A percentile compares a stretch with the other conserved stretches of the same genome.
Evolutionary conservation across 1,284 basidiomycete species (phyloP).

Genomic region (Moniliella sp.): DNA sequence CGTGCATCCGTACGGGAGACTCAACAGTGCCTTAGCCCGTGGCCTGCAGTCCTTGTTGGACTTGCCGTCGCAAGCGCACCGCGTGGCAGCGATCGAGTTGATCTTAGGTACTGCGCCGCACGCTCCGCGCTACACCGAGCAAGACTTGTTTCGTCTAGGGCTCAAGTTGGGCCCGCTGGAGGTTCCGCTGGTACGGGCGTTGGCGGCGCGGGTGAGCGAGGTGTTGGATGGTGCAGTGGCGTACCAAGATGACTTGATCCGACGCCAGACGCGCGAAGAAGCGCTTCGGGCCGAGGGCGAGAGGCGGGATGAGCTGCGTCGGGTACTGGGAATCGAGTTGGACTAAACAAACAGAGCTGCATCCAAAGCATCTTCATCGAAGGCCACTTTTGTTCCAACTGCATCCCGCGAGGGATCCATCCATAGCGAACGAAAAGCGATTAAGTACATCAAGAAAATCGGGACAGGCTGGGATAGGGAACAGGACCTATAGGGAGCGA

Average conservation of each 20-base stretch:
- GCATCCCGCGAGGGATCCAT: too few relatives aligned
- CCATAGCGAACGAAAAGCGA: too few relatives aligned
- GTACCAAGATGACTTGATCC: neutral
- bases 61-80: constrained; percentile 19
- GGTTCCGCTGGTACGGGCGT: constrained; percentile 14
- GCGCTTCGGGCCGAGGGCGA: neutral
- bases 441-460: too few relatives aligned
- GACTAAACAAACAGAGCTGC: too few relatives aligned
- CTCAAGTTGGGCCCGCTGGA: constrained; percentile 21
- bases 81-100: constrained; percentile 25
- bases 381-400: too few relatives aligned
- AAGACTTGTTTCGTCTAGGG: constrained; percentile 26
- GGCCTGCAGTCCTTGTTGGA: constrained; percentile 20
- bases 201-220: constrained; percentile 19
- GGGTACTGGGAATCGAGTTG: neutral
- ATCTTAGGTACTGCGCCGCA: constrained; percentile 21
- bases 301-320: neutral
- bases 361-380: too few relatives aligned
- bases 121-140: constrained; percentile 8
- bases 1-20: constrained; percentile 11
- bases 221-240: constrained; percentile 2
- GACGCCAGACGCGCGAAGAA: neutral
- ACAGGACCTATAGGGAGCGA: too few relatives aligned
- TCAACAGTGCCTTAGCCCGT: constrained; percentile 7
- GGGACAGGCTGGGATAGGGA: too few relatives aligned